These are phyloP conservation scores for Suillus tomentosus DNA, from an alignment of 768 basidiomycete genomes.

Conservation along the genomic window DNA sequence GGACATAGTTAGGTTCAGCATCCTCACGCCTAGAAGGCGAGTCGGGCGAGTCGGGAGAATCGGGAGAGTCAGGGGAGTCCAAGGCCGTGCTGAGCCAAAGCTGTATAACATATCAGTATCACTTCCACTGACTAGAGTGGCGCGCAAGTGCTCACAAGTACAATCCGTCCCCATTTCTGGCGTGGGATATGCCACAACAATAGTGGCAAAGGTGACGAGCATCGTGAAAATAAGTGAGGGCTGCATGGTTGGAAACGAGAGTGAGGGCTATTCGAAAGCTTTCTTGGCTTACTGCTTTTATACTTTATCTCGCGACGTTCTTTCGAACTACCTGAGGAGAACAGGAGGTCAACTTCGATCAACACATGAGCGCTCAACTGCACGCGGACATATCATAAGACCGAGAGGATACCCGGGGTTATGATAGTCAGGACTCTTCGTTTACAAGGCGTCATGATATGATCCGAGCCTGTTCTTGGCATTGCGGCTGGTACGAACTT, in stretches of 20 bases:
- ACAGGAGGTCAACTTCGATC: neutral
- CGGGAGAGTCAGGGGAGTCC: neutral
- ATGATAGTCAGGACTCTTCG: no score
- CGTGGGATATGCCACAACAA: neutral
- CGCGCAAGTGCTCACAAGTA: neutral
- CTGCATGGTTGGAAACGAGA: neutral
- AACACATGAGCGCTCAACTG: neutral
- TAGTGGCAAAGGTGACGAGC: neutral
- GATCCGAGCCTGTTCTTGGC: no score
- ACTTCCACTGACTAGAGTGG: neutral
- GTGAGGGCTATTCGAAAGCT: neutral
- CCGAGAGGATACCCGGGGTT: no score
- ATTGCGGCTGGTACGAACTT: no score
- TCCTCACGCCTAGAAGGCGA: no score
- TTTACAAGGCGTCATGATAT: no score
- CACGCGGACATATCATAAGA: neutral
- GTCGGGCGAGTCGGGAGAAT: neutral
- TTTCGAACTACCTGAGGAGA: neutral
- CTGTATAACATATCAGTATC: neutral
- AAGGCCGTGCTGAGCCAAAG: neutral
- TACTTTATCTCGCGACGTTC: neutral
- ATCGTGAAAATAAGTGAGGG: neutral
- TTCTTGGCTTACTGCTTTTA: neutral
- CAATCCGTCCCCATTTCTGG: neutral
- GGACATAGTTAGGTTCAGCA: no score